phyloP scores from a whole-genome alignment of 2,329 filamentous ascomycete genomes.

The Talaromyces sp. region DNA sequence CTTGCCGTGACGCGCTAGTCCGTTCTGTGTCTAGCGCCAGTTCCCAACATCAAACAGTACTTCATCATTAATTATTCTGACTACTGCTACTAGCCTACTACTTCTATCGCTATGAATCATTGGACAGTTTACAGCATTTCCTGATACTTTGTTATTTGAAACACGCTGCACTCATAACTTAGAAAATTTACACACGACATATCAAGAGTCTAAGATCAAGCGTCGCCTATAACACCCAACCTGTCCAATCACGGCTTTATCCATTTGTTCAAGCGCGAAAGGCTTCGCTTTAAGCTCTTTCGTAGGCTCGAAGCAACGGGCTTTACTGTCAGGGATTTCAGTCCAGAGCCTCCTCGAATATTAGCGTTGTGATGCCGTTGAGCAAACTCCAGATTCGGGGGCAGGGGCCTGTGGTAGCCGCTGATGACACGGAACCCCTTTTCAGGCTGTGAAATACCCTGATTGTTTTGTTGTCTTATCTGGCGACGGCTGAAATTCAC shows the following conservation, averaged over 20 bases:
- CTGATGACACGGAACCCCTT: conserved; percentile 6
- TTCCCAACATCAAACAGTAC: not conserved
- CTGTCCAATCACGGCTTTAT: conserved; percentile 11
- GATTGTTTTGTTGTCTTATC: not conserved
- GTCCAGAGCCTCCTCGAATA: not conserved
- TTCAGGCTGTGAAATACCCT: not conserved
- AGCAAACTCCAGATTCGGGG: conserved; percentile 5
- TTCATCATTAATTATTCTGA: not conserved
- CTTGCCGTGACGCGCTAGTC: conserved; percentile 25
- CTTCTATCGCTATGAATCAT: not conserved
- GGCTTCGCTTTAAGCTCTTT: conserved; percentile 14
- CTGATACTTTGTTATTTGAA: not conserved
- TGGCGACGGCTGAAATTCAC: not conserved
- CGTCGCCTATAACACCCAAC: not conserved
- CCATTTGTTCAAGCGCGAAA: conserved; percentile 16
- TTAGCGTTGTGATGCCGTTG: conserved; percentile 13
- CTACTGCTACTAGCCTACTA: no score
- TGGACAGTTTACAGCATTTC: not conserved
- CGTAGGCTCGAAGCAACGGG: conserved; percentile 16
- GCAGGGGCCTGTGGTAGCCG: conserved; percentile 7
- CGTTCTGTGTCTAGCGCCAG: conserved; percentile 20
- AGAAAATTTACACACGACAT: not conserved
- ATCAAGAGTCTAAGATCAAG: not conserved
- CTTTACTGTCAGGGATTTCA: conserved; percentile 11
- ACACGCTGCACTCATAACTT: not conserved